Evolutionary conservation across 225 moss, liverwort and hornwort genomes (phyloP).

Genomic region (Rhytidiadelphus loreus): DNA sequence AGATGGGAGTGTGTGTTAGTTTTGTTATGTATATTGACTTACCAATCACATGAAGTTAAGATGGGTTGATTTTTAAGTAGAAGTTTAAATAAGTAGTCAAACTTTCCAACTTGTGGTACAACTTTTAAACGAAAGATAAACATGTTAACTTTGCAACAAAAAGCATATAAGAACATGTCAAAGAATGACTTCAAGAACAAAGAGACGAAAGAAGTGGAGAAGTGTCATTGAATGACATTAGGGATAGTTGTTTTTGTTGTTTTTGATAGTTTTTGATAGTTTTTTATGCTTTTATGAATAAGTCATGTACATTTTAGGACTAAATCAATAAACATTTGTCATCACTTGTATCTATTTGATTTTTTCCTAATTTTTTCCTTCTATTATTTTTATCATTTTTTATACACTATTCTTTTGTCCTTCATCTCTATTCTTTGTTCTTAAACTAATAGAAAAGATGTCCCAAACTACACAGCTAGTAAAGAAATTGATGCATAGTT

Average conservation of each 20-base stretch:
- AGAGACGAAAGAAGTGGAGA: neutral
- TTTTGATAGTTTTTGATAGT: neutral
- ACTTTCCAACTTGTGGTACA: neutral
- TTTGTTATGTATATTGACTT: neutral
- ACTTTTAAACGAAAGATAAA: neutral
- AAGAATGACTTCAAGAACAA: neutral
- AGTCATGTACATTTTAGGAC: neutral
- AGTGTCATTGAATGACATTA: neutral
- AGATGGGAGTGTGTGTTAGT: neutral
- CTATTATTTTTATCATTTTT: neutral
- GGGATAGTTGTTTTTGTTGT: neutral
- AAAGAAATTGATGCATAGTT: too few relatives aligned
- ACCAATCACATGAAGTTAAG: neutral
- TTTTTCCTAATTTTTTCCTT: neutral
- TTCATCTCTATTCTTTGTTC: neutral
- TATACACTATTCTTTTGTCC: neutral
- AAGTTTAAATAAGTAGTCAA: neutral
- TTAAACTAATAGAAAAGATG: neutral
- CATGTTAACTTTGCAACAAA: neutral
- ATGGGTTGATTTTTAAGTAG: neutral
- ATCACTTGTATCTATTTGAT: neutral
- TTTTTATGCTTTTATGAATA: neutral
- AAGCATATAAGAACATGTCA: neutral
- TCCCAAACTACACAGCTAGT: rapidly evolving
- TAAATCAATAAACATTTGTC: neutral